Conservation (phyloP, 257 asterid species). For the Primulina tabacum region DNA sequence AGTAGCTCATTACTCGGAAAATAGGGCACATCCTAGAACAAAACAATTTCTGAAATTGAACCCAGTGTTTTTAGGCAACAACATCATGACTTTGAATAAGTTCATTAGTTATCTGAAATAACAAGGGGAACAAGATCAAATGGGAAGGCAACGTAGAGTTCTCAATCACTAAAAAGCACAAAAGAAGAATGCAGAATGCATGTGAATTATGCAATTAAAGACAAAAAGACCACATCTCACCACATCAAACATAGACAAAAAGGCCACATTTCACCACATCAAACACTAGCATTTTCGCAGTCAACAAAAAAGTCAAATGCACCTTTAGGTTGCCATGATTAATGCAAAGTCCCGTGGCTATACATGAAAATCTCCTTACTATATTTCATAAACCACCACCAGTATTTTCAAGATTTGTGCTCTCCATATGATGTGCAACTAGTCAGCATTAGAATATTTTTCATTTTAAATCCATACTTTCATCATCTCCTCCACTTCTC, state of each 20-base stretch:
- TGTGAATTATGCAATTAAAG: background rate
- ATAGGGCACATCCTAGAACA: background rate
- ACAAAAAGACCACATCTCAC: background rate
- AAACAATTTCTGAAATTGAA: background rate
- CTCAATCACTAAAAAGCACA: background rate
- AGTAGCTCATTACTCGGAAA: background rate
- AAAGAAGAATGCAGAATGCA: background rate
- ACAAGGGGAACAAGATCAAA: background rate
- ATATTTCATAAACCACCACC: background rate
- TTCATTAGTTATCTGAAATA: background rate
- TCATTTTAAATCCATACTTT: background rate
- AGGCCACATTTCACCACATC: background rate
- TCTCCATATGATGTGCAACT: background rate
- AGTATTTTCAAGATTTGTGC: background rate
- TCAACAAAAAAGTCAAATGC: no score
- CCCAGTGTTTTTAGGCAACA: background rate
- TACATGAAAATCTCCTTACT: background rate
- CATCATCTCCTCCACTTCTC: background rate
- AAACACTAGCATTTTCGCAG: no score
- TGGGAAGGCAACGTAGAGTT: slow-evolving; percentile 5
- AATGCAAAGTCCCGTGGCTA: background rate
- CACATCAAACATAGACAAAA: background rate
- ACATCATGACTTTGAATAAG: background rate
- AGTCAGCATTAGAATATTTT: background rate
- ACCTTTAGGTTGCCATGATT: no score